Percentiles rank a stretch among this genome's conserved stretches.
Conservation (phyloP, 2,329 filamentous ascomycete genomes). For the Myrmaecium sp. region DNA sequence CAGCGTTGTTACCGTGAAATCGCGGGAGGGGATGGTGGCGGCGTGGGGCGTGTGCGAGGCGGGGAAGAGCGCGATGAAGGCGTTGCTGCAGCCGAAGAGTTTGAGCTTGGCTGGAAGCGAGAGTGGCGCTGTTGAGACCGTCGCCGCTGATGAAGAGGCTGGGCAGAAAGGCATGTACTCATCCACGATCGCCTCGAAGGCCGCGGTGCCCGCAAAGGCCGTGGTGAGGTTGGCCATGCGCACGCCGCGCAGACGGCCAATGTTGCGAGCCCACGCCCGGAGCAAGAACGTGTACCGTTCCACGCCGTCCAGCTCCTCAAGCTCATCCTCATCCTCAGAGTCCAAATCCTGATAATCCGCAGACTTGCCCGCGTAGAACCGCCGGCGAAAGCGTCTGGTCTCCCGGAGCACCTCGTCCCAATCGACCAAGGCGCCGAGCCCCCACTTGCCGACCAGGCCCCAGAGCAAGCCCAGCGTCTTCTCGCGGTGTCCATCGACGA, state of each 20-base stretch:
- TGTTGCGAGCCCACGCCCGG: conserved; percentile 36
- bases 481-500: conserved; percentile 47
- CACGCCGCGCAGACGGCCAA: conserved; percentile 30
- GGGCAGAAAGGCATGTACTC: conserved; percentile 34
- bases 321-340: conserved; percentile 11
- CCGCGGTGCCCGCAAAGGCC: conserved; percentile 36
- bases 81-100: conserved; percentile 23
- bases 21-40: conserved; percentile 30
- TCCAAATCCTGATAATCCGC: conserved; percentile 12
- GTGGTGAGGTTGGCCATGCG: conserved; percentile 38
- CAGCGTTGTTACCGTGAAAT: conserved; percentile 39
- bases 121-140: conserved; percentile 1
- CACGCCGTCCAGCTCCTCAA: conserved; percentile 12
- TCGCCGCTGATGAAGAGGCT: conserved; percentile 2
- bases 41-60: conserved; percentile 10
- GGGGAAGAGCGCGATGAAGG: conserved; percentile 29
- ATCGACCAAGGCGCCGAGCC: conserved; percentile 36
- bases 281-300: conserved; percentile 27
- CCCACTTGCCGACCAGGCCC: conserved; percentile 40
- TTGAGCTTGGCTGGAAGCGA: conserved; percentile 20
- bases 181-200: conserved; percentile 39
- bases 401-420: conserved; percentile 37
- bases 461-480: conserved; percentile 45
- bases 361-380: conserved; percentile 14
- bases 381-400: conserved; percentile 24